These are phyloP conservation scores for Blastomyces gilchristii DNA, from an alignment of 2,329 filamentous ascomycete species.

Conservation along the genomic window DNA sequence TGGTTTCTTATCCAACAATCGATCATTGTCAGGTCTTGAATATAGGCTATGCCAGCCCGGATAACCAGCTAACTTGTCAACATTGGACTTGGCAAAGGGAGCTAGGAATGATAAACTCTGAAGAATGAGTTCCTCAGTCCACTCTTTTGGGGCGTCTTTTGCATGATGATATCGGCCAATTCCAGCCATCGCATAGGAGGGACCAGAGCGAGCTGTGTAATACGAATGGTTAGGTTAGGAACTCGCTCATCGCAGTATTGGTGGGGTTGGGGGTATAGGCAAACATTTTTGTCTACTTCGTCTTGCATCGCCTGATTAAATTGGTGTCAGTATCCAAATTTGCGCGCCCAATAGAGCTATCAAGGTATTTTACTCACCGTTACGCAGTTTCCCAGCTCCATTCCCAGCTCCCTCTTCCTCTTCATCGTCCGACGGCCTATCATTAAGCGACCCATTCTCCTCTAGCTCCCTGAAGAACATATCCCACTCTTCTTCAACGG, in stretches of 20 bases:
- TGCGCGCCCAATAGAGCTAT: background rate
- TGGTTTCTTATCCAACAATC: background rate
- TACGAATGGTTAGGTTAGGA: background rate
- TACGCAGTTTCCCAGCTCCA: background rate
- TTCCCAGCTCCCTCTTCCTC: background rate
- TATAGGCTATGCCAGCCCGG: background rate
- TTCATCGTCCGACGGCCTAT: background rate
- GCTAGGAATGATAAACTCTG: background rate
- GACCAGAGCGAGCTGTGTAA: background rate
- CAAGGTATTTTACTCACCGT: background rate
- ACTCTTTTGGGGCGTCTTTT: constrained; percentile 5
- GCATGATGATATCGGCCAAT: constrained; percentile 5
- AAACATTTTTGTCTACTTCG: background rate
- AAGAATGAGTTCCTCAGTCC: constrained; percentile 4
- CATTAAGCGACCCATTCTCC: constrained; percentile 1
- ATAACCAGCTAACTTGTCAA: constrained; percentile 1
- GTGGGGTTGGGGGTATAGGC: background rate
- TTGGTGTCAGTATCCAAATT: background rate
- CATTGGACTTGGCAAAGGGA: background rate
- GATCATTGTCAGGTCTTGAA: background rate
- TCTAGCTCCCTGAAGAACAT: background rate
- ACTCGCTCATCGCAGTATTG: background rate
- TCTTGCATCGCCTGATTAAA: background rate
- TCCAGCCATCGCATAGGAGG: background rate
- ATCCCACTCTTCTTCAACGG: constrained; percentile 1